Conservation (phyloP, 1,139 yeast species). For the Pichia sorboxylosa region DNA sequence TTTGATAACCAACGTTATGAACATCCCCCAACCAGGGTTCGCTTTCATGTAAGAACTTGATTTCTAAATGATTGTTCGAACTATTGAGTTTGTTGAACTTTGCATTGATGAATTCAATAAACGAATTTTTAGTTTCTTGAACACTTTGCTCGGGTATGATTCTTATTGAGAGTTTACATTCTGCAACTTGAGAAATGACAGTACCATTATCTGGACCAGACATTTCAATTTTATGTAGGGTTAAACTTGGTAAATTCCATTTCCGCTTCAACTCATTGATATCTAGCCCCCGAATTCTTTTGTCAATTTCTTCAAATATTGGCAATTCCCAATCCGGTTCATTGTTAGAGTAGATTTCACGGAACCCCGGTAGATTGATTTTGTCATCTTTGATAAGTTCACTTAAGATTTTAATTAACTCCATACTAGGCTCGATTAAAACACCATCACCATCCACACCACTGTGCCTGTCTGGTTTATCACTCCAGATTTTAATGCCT, state of each 20-base stretch:
- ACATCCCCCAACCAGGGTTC: conserved; percentile 97
- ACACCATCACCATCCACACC: conserved; percentile 98
- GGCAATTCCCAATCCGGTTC: conserved; percentile 11
- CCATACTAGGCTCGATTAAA: conserved; percentile 80
- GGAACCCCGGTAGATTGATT: conserved; percentile 42
- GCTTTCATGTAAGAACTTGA: conserved; percentile 67
- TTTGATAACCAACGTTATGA: conserved; percentile 55
- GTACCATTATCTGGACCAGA: conserved; percentile 88
- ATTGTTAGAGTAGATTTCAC: conserved; percentile 4
- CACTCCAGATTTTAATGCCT: conserved; percentile 56
- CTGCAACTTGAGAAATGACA: conserved; percentile 74
- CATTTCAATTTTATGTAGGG: conserved; percentile 76
- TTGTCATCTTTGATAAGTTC: conserved; percentile 48
- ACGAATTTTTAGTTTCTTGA: conserved; percentile 38
- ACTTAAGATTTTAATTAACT: conserved; percentile 60
- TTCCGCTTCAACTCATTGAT: conserved; percentile 48
- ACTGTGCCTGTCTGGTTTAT: conserved; percentile 81
- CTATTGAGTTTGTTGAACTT: conserved; percentile 40
- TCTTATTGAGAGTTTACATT: conserved; percentile 69
- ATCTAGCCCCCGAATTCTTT: conserved; percentile 29
- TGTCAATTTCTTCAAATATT: conserved; percentile 46
- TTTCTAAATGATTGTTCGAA: conserved; percentile 45
- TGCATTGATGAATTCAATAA: conserved; percentile 35
- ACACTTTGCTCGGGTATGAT: conserved; percentile 83
- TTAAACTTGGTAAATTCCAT: conserved; percentile 87